Evolutionary conservation across 108 stramenopile genomes (phyloP).

Genomic region (Aurantiochytrium sp.): DNA sequence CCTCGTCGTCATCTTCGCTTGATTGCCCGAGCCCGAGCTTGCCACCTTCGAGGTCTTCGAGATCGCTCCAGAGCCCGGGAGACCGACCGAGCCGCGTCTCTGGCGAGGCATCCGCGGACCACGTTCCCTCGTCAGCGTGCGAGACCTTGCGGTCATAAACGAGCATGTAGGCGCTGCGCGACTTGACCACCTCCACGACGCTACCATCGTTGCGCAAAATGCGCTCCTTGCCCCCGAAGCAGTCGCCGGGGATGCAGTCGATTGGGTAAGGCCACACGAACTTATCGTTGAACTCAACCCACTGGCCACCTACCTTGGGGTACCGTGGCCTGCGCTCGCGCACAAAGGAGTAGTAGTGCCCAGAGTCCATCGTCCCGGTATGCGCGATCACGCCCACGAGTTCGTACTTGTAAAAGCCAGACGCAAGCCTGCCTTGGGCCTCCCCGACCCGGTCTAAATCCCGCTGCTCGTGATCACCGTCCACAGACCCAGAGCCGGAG

Average conservation of each 20-base stretch:
- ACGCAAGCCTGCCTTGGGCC: background rate
- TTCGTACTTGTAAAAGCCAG: slow-evolving; percentile 42
- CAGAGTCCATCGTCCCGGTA: slow-evolving; percentile 48
- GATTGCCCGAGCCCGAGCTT: background rate
- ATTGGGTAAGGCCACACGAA: slow-evolving; percentile 41
- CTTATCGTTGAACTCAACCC: slow-evolving; percentile 54
- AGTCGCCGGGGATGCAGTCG: slow-evolving; percentile 16
- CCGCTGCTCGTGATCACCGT: background rate
- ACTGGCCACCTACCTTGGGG: slow-evolving; percentile 10
- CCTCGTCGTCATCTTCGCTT: background rate
- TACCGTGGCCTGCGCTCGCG: slow-evolving; percentile 28
- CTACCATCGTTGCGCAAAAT: background rate
- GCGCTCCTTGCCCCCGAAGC: slow-evolving; percentile 38
- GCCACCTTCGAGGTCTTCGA: background rate
- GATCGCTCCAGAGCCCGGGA: background rate
- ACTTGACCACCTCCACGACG: background rate
- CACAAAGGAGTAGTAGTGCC: slow-evolving; percentile 56
- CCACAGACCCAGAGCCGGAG: background rate
- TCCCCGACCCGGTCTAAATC: too few species aligned
- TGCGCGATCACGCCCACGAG: slow-evolving; percentile 54
- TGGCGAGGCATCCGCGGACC: background rate
- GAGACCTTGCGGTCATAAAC: background rate
- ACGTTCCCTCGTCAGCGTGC: background rate
- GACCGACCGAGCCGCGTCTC: background rate
- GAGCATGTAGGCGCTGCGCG: background rate